A percentile compares a stretch with the other conserved stretches of the same genome.
These are phyloP conservation scores for Creolimax fragrantissima DNA, from an alignment of 78 protist genomes.

Conservation along the genomic window DNA sequence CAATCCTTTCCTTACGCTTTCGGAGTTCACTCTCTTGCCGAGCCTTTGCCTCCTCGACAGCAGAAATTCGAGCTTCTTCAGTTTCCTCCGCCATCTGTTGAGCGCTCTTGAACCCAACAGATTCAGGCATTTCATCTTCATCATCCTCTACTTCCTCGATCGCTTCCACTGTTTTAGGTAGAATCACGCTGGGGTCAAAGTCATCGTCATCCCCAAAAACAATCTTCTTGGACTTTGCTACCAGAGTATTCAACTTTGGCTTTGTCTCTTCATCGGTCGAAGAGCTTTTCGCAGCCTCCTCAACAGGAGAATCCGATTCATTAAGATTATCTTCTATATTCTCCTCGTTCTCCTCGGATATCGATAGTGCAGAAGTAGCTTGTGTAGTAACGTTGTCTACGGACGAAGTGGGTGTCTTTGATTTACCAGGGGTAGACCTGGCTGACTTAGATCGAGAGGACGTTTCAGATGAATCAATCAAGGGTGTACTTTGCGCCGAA, in stretches of 20 bases:
- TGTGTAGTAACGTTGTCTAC: too few relatives aligned
- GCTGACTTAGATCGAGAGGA: too few relatives aligned
- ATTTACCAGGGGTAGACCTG: too few relatives aligned
- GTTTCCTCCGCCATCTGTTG: neutral
- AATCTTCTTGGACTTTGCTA: neutral
- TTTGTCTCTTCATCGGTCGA: too few relatives aligned
- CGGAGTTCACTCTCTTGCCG: neutral
- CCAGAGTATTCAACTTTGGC: neutral
- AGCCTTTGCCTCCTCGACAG: neutral
- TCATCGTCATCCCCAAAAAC: neutral
- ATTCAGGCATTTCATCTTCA: neutral
- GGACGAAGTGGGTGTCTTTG: too few relatives aligned
- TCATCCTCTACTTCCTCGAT: neutral
- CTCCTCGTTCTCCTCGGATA: too few relatives aligned
- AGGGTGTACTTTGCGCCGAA: too few relatives aligned
- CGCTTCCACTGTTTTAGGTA: neutral
- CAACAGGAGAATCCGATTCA: too few relatives aligned
- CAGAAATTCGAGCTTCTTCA: neutral
- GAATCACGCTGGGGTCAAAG: neutral
- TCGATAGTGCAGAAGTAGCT: too few relatives aligned
- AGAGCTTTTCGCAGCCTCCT: too few relatives aligned
- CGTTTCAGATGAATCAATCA: too few relatives aligned
- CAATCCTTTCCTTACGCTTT: neutral
- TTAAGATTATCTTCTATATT: too few relatives aligned
- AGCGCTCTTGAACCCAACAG: neutral